Percentiles rank a stretch among this genome's conserved stretches.
Evolutionary conservation across 495 filamentous ascomycete genomes (phyloP).

Genomic region (Hypoxylon subgilvum): DNA sequence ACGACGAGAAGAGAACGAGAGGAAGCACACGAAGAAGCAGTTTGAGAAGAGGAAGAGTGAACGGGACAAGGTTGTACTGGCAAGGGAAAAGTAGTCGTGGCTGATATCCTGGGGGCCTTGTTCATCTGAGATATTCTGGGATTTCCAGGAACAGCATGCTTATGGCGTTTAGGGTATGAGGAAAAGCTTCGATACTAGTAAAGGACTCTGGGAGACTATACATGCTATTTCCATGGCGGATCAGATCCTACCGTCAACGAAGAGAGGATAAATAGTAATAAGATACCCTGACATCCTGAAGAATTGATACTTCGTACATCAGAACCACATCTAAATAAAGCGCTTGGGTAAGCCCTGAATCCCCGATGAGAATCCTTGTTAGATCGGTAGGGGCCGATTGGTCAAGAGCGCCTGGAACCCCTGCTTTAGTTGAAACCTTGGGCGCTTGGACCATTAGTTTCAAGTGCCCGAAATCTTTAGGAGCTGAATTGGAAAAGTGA

Average conservation of each 20-base stretch:
- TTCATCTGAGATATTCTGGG: background rate
- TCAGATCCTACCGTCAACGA: too few relatives aligned
- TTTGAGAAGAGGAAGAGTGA: slow-evolving; percentile 75
- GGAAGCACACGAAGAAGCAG: slow-evolving; percentile 85
- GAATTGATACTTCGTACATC: background rate
- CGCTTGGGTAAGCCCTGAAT: slow-evolving; percentile 14
- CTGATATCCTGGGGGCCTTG: slow-evolving; percentile 10
- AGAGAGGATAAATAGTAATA: too few relatives aligned
- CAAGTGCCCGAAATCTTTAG: slow-evolving; percentile 26
- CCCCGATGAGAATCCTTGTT: slow-evolving; percentile 6
- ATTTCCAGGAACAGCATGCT: slow-evolving; percentile 31
- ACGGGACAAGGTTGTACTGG: slow-evolving; percentile 91
- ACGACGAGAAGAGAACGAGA: slow-evolving; percentile 89
- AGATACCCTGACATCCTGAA: background rate
- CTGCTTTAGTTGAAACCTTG: slow-evolving; percentile 35
- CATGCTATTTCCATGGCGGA: slow-evolving; percentile 6
- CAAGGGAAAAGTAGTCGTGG: slow-evolving; percentile 68
- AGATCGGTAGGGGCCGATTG: slow-evolving; percentile 30
- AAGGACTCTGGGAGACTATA: slow-evolving; percentile 7
- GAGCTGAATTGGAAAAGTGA: slow-evolving; percentile 1
- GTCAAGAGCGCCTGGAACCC: slow-evolving; percentile 9
- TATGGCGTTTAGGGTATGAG: slow-evolving; percentile 34
- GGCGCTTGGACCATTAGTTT: slow-evolving; percentile 39
- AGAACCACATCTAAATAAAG: too few relatives aligned
- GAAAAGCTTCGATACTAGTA: slow-evolving; percentile 36